Evolutionary conservation across 2,329 filamentous ascomycete species (phyloP), one percentile per base, ranked within the genome.

Genomic region (Stachybotrys chlorohalonatus): DNA sequence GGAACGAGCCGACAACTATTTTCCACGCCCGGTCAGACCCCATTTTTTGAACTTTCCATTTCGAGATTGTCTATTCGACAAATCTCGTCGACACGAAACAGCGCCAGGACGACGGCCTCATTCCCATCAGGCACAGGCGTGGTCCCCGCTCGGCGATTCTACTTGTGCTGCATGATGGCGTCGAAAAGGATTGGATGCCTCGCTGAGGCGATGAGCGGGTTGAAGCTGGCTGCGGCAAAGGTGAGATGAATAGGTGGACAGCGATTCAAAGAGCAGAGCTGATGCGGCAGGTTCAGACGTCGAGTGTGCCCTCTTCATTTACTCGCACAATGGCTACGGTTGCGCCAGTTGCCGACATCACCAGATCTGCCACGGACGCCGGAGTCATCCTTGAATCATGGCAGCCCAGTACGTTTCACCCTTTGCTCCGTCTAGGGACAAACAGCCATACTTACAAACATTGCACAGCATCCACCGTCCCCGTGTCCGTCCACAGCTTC

Each of bases 401-500:
- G 71, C 71, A 74, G 60, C 77, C 77, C 60, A 64, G 78, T 80
- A 68, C 49, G 70, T 47, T 47, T 2, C 30, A 52, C 49, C 15
- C 6, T 1, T 51, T 7, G 16, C 42, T 36, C 16, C 47, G 15
- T 52, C 16, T 24, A 39, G 54, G 52, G 32, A 46, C 46, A 16
- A 53, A 57, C 60, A 49, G 60, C 55, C 54, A 47, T 31, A 30
- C 39, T 39, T 24, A 24, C 24, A 24, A 24, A 24, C 36, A 13
- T 42, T 13, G 8, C 36, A 5, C 57, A 81, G 82, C 76, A 60
- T 76, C 78, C 60, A 84, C 83, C 32, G 89, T 95, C 55, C 83
- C 89, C 54, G 81, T 93, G 58, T 97, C 93, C 54, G 83, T 96
- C 71, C 91, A 96, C 82, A 78, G 79, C 68, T 99, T 97, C 76